phyloP scores from a whole-genome alignment of 1,139 yeast genomes.

The Suhomyces bribrorum region DNA sequence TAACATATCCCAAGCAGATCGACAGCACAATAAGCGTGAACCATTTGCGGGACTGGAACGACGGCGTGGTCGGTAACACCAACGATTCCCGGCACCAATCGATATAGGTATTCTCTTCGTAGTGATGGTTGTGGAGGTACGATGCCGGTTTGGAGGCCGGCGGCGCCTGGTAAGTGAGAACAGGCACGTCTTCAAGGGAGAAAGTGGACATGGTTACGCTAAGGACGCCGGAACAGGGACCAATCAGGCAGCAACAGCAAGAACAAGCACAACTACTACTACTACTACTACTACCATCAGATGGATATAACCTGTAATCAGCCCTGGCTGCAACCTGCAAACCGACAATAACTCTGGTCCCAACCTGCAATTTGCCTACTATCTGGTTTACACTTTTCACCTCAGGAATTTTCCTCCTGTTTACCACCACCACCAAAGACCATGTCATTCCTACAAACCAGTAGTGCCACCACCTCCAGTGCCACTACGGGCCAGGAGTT shows the following conservation, averaged over 20 bases:
- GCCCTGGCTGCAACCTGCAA: too few species aligned
- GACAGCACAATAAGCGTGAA: constrained; percentile 57
- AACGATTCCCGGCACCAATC: constrained; percentile 28
- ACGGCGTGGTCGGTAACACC: constrained; percentile 11
- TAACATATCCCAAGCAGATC: constrained; percentile 55
- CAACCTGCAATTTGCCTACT: not conserved
- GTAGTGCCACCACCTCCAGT: constrained; percentile 12
- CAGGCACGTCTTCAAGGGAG: constrained; percentile 8
- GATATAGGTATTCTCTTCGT: constrained; percentile 38
- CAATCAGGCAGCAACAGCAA: too few species aligned
- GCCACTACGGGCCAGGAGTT: constrained; percentile 69
- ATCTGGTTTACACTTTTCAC: not conserved
- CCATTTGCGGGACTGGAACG: constrained; percentile 50
- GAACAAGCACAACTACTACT: too few species aligned
- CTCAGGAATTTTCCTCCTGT: constrained; percentile 2
- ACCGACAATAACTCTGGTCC: too few species aligned
- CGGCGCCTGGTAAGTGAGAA: constrained; percentile 5
- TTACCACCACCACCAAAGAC: constrained; percentile 2
- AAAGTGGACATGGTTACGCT: not conserved
- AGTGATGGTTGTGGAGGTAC: constrained; percentile 8
- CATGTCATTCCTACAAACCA: constrained; percentile 34
- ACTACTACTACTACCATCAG: too few species aligned
- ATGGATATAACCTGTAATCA: too few species aligned
- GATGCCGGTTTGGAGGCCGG: constrained; percentile 3
- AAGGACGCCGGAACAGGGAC: too few species aligned